phyloP scores from a whole-genome alignment of 306 rosid genomes.

The Macrotyloma uniflorum region DNA sequence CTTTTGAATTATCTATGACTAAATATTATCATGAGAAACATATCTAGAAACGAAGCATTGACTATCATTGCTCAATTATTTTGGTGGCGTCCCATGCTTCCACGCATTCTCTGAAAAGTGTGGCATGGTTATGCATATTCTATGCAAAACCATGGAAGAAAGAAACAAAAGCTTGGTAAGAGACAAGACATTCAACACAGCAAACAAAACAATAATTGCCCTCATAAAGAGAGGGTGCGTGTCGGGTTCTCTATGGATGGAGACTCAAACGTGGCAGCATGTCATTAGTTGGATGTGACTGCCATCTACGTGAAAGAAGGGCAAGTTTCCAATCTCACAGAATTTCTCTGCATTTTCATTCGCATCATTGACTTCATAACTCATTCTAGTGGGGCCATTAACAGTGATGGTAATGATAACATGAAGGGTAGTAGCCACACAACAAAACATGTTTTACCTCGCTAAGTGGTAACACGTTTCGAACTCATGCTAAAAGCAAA shows the following conservation, averaged over 20 bases:
- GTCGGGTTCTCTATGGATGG: background rate
- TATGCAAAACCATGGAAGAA: background rate
- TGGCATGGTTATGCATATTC: background rate
- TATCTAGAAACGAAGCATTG: background rate
- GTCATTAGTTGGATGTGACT: constrained; percentile 29
- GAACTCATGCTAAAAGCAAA: background rate
- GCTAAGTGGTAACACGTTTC: background rate
- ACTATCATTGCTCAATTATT: constrained; percentile 26
- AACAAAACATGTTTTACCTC: background rate
- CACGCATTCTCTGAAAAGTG: constrained; percentile 3
- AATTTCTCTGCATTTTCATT: background rate
- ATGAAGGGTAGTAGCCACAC: background rate
- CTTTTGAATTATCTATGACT: background rate
- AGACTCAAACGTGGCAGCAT: constrained; percentile 23
- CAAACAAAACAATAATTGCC: background rate
- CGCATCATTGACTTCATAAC: background rate
- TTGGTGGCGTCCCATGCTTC: background rate
- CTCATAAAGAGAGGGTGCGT: background rate
- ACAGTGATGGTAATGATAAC: background rate
- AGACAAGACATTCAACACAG: background rate
- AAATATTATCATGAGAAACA: background rate
- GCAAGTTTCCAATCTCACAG: background rate
- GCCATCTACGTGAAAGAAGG: background rate
- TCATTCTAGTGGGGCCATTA: constrained; percentile 22
- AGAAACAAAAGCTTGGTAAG: constrained; percentile 21